Evolutionary conservation across 2,329 filamentous ascomycete genomes (phyloP).

Genomic region (Phaeosphaeria sp.): DNA sequence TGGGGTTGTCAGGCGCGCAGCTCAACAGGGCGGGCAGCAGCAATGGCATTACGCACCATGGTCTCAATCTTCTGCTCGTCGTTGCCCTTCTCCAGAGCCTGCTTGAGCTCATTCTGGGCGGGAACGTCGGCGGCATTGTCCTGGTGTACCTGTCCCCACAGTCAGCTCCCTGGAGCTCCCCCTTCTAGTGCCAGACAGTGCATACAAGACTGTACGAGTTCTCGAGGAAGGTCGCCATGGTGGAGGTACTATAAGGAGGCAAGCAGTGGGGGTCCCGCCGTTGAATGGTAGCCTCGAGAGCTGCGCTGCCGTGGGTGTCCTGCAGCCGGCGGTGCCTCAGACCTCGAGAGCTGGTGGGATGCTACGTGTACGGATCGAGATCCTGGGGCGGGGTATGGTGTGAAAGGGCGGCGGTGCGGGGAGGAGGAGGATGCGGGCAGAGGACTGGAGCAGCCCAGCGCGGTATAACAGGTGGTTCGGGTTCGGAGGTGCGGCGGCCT

Average conservation of each 20-base stretch:
- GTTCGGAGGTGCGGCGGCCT: slow-evolving; percentile 25
- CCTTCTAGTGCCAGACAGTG: slow-evolving; percentile 33
- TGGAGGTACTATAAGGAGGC: slow-evolving; percentile 46
- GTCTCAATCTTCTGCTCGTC: slow-evolving; percentile 94
- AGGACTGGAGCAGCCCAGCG: slow-evolving; percentile 22
- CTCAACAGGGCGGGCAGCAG: slow-evolving; percentile 55
- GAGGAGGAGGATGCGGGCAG: slow-evolving; percentile 1
- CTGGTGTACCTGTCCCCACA: slow-evolving; percentile 70
- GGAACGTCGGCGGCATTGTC: slow-evolving; percentile 96
- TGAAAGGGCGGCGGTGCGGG: slow-evolving; percentile 19
- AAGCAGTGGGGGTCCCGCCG: not conserved
- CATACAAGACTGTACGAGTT: slow-evolving; percentile 85
- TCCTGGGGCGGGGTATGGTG: slow-evolving; percentile 17
- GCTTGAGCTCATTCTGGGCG: slow-evolving; percentile 87
- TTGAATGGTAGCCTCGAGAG: slow-evolving; percentile 16
- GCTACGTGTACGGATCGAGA: slow-evolving; percentile 43
- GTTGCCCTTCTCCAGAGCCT: slow-evolving; percentile 89
- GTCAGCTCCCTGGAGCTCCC: slow-evolving; percentile 40
- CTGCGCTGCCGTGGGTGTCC: slow-evolving; percentile 33
- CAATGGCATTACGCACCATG: slow-evolving; percentile 42
- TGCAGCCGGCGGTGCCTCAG: slow-evolving; percentile 41
- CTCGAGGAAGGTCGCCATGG: slow-evolving; percentile 94
- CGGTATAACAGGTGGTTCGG: slow-evolving; percentile 22
- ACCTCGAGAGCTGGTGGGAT: slow-evolving; percentile 40
- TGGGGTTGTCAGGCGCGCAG: slow-evolving; percentile 29